Evolutionary conservation across 2,329 filamentous ascomycete genomes (phyloP), one percentile per base, ranked within the genome.

Genomic region (Fusarium nisikadoi): DNA sequence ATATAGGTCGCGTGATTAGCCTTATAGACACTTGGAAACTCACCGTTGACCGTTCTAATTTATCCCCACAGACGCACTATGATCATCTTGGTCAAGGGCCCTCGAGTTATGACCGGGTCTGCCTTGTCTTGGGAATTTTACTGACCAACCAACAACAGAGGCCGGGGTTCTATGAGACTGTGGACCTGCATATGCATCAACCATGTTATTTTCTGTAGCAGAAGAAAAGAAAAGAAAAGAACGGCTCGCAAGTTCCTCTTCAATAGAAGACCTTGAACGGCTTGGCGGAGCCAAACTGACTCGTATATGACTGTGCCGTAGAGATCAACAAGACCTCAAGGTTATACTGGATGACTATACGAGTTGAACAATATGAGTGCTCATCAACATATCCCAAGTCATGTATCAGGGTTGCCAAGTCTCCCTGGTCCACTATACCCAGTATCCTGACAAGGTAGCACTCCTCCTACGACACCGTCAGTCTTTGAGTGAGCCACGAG

Each of bases 101-200:
- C 16, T 58, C 33, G 41, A 65, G 47, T 65, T 58, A 42, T 58
- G 31, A 38, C 45, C 35, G 36, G 35, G 35, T 17, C 38, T 39
- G 45, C 35, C 45, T 33, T 29, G 55, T 14, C 42, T 33, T 59
- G 46, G 35, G 35, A n/a, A 54, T 31, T 8, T n/a, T 33, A 14
- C 16, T 35, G 41, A 45, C 36, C 29, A 61, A 56, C 38, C 33
- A 50, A 29, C 25, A 58, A 6, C 25, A 50, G 4, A 19, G 12
- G 42, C 43, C 19, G 31, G 55, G 55, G 42, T 36, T 29, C 13
- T 31, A 35, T 36, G 33, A 58, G 39, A 35, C 39, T 64, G 63
- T 66, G 63, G 63, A 66, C 56, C 63, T 60, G 52, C 45, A 66
- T 46, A 66, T 61, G 62, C 39, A 52, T 41, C 52, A 43, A 41